These are phyloP conservation scores for Xylariaceae sp. DNA, from an alignment of 2,329 filamentous ascomycete species.

Conservation along the genomic window DNA sequence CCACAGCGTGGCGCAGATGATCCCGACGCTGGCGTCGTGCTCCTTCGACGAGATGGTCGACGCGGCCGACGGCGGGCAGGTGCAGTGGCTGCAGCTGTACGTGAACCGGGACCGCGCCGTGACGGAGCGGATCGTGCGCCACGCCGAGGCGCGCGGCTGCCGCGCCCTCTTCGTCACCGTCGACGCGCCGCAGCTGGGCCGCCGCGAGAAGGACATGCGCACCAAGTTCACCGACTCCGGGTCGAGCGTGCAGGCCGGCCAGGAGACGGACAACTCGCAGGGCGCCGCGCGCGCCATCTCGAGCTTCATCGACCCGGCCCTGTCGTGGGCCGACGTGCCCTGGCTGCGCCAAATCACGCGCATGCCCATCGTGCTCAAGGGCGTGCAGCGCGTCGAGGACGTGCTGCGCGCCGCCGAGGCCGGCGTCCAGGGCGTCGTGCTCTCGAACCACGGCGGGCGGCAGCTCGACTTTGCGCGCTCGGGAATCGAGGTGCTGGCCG, in stretches of 20 bases:
- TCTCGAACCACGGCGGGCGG: conserved; percentile 92
- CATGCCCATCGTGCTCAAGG: conserved; percentile 95
- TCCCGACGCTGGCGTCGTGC: conserved; percentile 91
- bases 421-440: conserved; percentile 80
- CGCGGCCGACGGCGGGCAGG: conserved; percentile 68
- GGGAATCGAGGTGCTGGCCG: conserved; percentile 81
- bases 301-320: conserved; percentile 89
- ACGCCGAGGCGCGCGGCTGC: conserved; percentile 87
- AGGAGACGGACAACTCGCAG: conserved; percentile 75
- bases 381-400: conserved; percentile 92
- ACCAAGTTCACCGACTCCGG: conserved; percentile 81
- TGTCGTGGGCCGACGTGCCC: conserved; percentile 88
- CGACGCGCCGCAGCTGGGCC: conserved; percentile 89
- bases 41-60: conserved; percentile 97
- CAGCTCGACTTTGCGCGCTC: conserved; percentile 90
- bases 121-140: conserved; percentile 81
- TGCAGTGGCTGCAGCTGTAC: conserved; percentile 95
- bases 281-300: conserved; percentile 93
- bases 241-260: conserved; percentile 71
- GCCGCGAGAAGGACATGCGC: conserved; percentile 97
- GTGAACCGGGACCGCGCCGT: conserved; percentile 93
- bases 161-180: conserved; percentile 97
- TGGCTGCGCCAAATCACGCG: conserved; percentile 88
- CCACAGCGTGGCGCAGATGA: conserved; percentile 96
- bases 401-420: conserved; percentile 77